phyloP scores from a whole-genome alignment of 2,329 filamentous ascomycete species.

The Sclerotinia glacialis region DNA sequence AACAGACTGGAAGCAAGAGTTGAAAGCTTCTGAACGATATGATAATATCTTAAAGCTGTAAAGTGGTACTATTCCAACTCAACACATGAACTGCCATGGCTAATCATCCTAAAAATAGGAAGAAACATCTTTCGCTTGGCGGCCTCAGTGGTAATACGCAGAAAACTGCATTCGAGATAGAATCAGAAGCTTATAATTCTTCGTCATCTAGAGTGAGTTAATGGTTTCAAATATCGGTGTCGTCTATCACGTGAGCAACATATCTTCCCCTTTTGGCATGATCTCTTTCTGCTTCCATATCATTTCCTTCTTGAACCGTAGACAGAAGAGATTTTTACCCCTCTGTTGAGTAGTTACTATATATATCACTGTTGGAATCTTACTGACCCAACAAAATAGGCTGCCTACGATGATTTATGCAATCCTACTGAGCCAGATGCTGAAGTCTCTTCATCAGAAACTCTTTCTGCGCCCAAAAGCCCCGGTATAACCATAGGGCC shows the following conservation, averaged over 20 bases:
- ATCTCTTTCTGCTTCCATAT: background rate
- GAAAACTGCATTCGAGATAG: conserved; percentile 58
- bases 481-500: conserved; percentile 51
- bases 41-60: conserved; percentile 62
- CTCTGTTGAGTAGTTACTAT: background rate
- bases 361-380: background rate
- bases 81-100: background rate
- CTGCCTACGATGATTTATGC: conserved; percentile 52
- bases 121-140: conserved; percentile 39
- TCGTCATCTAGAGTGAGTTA: conserved; percentile 56
- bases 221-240: conserved; percentile 7
- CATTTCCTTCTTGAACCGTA: background rate
- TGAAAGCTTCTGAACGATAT: conserved; percentile 51
- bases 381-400: conserved; percentile 27
- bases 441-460: conserved; percentile 27
- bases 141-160: conserved; percentile 48
- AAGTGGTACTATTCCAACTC: conserved; percentile 37
- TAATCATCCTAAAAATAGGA: conserved; percentile 25
- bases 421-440: conserved; percentile 37
- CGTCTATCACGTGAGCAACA: background rate
- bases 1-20: conserved; percentile 35
- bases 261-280: background rate
- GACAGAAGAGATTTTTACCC: background rate
- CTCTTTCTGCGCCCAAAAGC: conserved; percentile 27
- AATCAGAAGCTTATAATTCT: conserved; percentile 60